Evolutionary conservation across 2,329 filamentous ascomycete species (phyloP), one percentile per base, ranked within the genome.

Genomic region (Leptographium galeiforme): DNA sequence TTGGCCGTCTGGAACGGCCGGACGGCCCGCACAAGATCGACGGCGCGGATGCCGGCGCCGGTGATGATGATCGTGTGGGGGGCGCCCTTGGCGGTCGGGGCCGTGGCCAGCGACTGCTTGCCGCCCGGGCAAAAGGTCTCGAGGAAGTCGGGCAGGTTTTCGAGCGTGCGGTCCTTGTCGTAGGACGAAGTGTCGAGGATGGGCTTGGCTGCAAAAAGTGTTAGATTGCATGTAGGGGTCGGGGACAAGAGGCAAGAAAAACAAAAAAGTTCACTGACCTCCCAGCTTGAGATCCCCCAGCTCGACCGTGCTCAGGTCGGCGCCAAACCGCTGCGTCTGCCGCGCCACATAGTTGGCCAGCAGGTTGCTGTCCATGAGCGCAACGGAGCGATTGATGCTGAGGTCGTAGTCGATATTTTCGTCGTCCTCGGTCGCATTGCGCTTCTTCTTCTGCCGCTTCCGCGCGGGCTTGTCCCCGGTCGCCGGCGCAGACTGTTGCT

Each of bases 1-100:
- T 88, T 82, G 66, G 93, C 89, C 51, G 77, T 83, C 64, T 90
- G 87, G 61, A 93, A 91, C 59, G 82, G 82, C 48, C 89, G 79
- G 58, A 95, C 72, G 3, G 81, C 77, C 62, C 87, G 79, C 33
- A 86, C 83, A 48, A 96, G 70, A 63, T 97, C 87, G 16, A 91
- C 89, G 6, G 93, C 89, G 62, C 93, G 77, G 53, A 96, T 73
- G 0, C 89, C 93, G 7, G 90, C 89, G 10, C 81, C 81, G 13
- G 90, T 82, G n/a, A 98, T 78, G 39, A 98, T 81, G 53, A 98
- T 75, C 1, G 91, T 97, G 67, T 97, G 93, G 36, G 87, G 87
- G 1, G 81, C 73, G 7, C 85, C 86, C 43, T 82, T 83, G 61
- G 81, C 74, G 68, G 84, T 78, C 0, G 86, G 78, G 0, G 86